A percentile compares a stretch with the other conserved stretches of the same genome.
phyloP scores from a whole-genome alignment of 768 basidiomycete species.

The Clathrus columnatus region DNA sequence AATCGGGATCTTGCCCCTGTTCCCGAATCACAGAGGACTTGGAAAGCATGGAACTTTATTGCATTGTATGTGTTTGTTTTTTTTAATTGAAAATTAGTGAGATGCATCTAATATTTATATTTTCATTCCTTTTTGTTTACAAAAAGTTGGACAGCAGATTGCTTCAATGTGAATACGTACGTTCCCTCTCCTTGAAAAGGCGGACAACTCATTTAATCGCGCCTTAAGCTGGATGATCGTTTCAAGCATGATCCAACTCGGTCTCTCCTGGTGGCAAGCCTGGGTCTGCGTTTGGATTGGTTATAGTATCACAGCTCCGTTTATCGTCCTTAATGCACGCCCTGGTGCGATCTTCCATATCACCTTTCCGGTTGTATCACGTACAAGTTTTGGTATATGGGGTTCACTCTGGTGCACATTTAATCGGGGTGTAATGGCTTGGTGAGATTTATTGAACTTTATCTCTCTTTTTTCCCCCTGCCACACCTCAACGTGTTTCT shows the following conservation, averaged over 20 bases:
- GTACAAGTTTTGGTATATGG: constrained; percentile 72
- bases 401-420: constrained; percentile 75
- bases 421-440: constrained; percentile 65
- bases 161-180: constrained; percentile 71
- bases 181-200: no score
- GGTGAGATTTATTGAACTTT: constrained; percentile 30
- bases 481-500: constrained; percentile 6
- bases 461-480: neutral
- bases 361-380: constrained; percentile 66
- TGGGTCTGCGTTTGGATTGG: constrained; percentile 62
- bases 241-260: constrained; percentile 63
- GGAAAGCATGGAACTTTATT: constrained; percentile 58
- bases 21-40: constrained; percentile 50
- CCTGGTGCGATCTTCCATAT: constrained; percentile 72
- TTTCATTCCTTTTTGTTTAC: constrained; percentile 8
- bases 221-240: constrained; percentile 63
- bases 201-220: neutral
- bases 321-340: constrained; percentile 70
- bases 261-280: constrained; percentile 78
- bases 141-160: constrained; percentile 68
- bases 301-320: constrained; percentile 46
- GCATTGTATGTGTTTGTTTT: constrained; percentile 57
- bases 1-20: constrained; percentile 71
- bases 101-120: neutral
- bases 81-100: constrained; percentile 15